Percentiles rank a stretch among this genome's conserved stretches.
Evolutionary conservation across 163 green algal genomes (phyloP).

Genomic region (Coccomyxa subellipsoidea): DNA sequence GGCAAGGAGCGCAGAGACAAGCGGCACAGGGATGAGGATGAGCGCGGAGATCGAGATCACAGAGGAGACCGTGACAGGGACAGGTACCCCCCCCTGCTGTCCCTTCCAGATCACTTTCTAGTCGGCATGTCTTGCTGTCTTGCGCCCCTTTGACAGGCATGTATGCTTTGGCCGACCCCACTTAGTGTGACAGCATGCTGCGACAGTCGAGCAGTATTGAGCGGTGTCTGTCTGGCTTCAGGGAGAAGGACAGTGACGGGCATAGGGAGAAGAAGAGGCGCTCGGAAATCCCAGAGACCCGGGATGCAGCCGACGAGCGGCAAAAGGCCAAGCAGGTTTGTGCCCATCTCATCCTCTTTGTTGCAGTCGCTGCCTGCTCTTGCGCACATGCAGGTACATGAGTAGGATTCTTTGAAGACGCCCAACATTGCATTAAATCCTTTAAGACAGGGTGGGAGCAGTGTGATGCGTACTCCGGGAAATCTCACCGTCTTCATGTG

Average conservation of each 20-base stretch:
- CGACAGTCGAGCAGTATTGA: too few species aligned
- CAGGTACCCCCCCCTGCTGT: not conserved
- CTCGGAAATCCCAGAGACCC: not conserved
- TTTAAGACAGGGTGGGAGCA: not conserved
- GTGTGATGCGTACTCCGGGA: not conserved
- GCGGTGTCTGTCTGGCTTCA: not conserved
- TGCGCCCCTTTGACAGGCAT: not conserved
- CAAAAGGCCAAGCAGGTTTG: conserved; percentile 1
- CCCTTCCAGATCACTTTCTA: not conserved
- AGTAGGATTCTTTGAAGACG: not conserved
- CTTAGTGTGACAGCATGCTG: too few species aligned
- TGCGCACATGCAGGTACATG: not conserved
- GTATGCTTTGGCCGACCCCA: too few species aligned
- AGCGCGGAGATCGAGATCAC: not conserved
- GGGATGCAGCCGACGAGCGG: not conserved
- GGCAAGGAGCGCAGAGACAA: not conserved
- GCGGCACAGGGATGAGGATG: not conserved
- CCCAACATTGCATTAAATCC: not conserved
- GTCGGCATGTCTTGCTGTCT: not conserved
- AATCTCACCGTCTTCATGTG: too few species aligned
- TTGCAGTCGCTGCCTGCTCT: not conserved
- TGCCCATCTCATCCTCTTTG: not conserved
- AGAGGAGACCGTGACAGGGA: not conserved
- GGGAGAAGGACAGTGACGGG: not conserved
- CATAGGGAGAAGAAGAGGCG: not conserved